These are phyloP conservation scores for Leptomonas pyrrhocoris DNA, from an alignment of 208 protist species.

Conservation along the genomic window DNA sequence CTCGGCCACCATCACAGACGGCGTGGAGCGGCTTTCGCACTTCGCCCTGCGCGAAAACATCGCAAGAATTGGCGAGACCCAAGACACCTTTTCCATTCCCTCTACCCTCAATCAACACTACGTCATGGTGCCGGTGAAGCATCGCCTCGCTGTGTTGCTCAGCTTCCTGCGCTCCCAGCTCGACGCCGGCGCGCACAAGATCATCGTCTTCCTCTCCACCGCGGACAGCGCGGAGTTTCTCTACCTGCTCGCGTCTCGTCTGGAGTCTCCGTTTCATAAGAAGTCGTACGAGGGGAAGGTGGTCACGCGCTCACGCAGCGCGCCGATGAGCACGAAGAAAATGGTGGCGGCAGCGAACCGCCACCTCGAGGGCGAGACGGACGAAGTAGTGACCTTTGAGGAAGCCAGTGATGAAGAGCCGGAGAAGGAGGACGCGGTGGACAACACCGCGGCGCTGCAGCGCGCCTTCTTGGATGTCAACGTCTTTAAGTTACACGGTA, in stretches of 20 bases:
- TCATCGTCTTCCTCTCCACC: slow-evolving; percentile 98
- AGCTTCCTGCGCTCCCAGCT: slow-evolving; percentile 88
- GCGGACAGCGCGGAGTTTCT: slow-evolving; percentile 97
- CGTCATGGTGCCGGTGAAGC: slow-evolving; percentile 71
- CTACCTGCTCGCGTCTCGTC: slow-evolving; percentile 91
- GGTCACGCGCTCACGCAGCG: slow-evolving; percentile 25
- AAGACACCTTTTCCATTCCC: slow-evolving; percentile 80
- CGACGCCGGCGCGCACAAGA: slow-evolving; percentile 93
- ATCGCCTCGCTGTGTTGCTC: slow-evolving; percentile 95
- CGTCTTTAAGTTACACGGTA: slow-evolving; percentile 95
- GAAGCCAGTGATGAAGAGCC: slow-evolving; percentile 89
- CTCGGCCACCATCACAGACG: slow-evolving; percentile 94
- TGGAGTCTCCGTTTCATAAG: slow-evolving; percentile 69
- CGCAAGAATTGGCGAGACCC: slow-evolving; percentile 64
- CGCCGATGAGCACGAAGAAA: slow-evolving; percentile 48
- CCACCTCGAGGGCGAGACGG: slow-evolving; percentile 40
- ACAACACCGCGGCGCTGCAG: slow-evolving; percentile 14
- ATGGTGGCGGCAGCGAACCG: slow-evolving; percentile 62
- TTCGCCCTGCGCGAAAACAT: slow-evolving; percentile 79
- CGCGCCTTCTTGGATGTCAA: slow-evolving; percentile 78
- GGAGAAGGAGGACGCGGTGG: slow-evolving; percentile 13
- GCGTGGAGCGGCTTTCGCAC: slow-evolving; percentile 87
- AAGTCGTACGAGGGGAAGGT: slow-evolving; percentile 36
- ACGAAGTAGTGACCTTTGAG: slow-evolving; percentile 75
- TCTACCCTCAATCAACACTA: slow-evolving; percentile 79